Evolutionary conservation across 176 grass and related monocot genomes (phyloP), one percentile per base, ranked within the genome.

Genomic region (Metroxylon sagu): DNA sequence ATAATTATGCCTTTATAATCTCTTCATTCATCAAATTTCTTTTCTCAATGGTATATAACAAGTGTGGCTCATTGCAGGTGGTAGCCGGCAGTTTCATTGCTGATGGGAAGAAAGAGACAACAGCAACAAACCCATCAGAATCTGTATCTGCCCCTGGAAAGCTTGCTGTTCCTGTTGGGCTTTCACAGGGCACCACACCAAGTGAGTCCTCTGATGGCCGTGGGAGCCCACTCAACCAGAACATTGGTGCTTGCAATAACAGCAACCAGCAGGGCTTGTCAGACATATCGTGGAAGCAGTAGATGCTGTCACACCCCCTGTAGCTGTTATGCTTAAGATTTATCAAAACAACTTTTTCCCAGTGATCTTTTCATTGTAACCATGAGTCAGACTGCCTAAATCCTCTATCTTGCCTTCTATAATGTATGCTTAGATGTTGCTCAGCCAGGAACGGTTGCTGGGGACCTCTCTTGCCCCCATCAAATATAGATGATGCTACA

Each of bases 1-100:
- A 8, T 35, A 35, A 35, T 35, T 7, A 35, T 35, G 6, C 30
- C 30, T 35, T 23, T 35, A 7, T 7, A 35, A 1, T 5, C 35
- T 43, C 35, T 43, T 43, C 35, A 6, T 43, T 43, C 35, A 43
- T 7, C 35, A 43, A 14, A 43, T 43, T 43, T 43, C 35, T 43
- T 43, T 43, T 43, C 35, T 43, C 35, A 43, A 43, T 43, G 35
- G 35, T 14, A 43, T 31, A 1, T 5, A 31, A 31, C 5, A 31
- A 31, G 29, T 6, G 6, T 31, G 5, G 29, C 5, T 27, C 16
- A 50, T 8, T 18, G 6, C 93, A 98, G 93, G 80, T 98, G 8
- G 70, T 98, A 4, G 84, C 76, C 16, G 88, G 93, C 43, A 98
- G 79, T 82, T 98, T 92, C 64, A 74, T 80, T 17, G 54, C 79